Evolutionary conservation across 345 rosid species (phyloP).

Genomic region (Rhodamnia argentea): DNA sequence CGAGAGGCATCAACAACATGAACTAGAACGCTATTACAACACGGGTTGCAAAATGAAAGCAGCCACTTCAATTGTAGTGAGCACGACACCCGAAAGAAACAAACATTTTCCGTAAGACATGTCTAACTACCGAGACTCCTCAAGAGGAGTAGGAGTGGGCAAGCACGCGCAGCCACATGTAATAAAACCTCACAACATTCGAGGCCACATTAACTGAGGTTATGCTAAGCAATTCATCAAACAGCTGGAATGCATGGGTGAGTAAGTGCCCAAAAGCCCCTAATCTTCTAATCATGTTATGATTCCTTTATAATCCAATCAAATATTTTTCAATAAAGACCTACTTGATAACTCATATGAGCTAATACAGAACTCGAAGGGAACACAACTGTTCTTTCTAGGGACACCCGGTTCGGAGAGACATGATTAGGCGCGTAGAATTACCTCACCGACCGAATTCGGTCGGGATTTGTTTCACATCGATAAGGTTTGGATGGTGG

Average conservation of each 20-base stretch:
- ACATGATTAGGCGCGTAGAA: not conserved
- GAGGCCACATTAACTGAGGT: rapidly evolving
- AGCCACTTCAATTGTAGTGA: rapidly evolving
- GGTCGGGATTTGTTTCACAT: rapidly evolving
- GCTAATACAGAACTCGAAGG: not conserved
- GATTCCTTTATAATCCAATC: not conserved
- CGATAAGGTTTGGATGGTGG: not conserved
- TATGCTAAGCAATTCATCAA: not conserved
- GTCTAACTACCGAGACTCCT: not conserved
- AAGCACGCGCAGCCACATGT: rapidly evolving
- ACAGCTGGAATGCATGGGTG: not conserved
- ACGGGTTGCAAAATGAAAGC: not conserved
- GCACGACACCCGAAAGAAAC: not conserved
- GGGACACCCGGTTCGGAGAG: rapidly evolving
- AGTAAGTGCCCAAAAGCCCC: not conserved
- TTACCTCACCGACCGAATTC: not conserved
- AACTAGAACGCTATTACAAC: not conserved
- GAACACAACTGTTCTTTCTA: not conserved
- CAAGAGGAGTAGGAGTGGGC: not conserved
- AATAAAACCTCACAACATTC: not conserved
- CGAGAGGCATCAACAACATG: not conserved
- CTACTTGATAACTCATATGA: not conserved
- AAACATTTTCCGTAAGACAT: not conserved
- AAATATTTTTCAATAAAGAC: not conserved
- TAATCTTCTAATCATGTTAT: too few relatives aligned